Conservation (phyloP, 768 basidiomycete genomes). For the Pholiota molesta region DNA sequence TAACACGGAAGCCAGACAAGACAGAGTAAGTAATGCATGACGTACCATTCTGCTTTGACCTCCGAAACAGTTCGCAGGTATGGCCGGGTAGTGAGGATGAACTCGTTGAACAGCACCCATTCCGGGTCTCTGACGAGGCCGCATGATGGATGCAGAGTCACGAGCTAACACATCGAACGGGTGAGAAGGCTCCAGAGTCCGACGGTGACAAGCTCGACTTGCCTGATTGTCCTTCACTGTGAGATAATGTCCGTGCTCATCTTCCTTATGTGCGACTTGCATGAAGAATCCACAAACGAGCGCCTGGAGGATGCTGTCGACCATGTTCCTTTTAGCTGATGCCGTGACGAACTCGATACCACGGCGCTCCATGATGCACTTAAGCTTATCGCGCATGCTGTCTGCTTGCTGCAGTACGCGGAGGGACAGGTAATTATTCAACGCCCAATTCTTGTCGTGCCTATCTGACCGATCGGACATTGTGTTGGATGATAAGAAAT, state of each 20-base stretch:
- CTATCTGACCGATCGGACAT: conserved; percentile 48
- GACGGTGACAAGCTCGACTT: conserved; percentile 21
- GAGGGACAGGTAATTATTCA: conserved; percentile 84
- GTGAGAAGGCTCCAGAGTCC: background rate
- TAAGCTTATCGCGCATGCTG: conserved; percentile 88
- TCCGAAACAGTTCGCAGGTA: conserved; percentile 96
- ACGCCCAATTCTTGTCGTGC: conserved; percentile 86
- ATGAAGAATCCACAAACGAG: conserved; percentile 96
- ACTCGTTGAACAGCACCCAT: conserved; percentile 94
- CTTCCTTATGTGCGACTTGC: conserved; percentile 96
- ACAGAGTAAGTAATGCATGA: conserved; percentile 6
- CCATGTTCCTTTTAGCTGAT: conserved; percentile 70
- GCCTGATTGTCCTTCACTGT: conserved; percentile 97
- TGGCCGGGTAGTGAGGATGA: conserved; percentile 85
- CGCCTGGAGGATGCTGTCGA: conserved; percentile 75
- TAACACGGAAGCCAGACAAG: conserved; percentile 1
- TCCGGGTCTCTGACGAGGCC: conserved; percentile 87
- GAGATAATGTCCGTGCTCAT: conserved; percentile 83
- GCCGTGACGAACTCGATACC: conserved; percentile 77
- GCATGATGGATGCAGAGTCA: conserved; percentile 83
- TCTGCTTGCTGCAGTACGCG: conserved; percentile 89
- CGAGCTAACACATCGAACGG: conserved; percentile 44
- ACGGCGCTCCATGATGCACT: conserved; percentile 89
- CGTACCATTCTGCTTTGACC: conserved; percentile 82
- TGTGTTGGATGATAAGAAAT: too few relatives aligned